A percentile compares a stretch with the other conserved stretches of the same genome.
Evolutionary conservation across 2,329 filamentous ascomycete species (phyloP).

Genomic region (Hortaea werneckii): DNA sequence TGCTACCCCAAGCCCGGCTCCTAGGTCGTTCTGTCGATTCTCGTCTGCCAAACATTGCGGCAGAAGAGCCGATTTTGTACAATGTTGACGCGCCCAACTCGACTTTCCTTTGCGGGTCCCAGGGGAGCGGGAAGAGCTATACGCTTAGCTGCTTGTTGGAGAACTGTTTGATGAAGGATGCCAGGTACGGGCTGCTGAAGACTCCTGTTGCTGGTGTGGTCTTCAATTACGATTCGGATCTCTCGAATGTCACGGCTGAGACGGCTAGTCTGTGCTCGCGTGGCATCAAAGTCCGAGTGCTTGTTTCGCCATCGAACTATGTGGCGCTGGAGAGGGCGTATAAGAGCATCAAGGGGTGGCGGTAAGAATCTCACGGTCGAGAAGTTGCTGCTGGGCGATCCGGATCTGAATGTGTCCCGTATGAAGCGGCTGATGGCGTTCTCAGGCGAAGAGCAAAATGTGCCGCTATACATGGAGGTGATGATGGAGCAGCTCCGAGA

Average conservation of each 20-base stretch:
- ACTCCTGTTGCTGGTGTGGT: constrained; percentile 45
- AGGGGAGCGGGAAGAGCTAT: constrained; percentile 53
- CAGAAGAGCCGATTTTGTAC: constrained; percentile 29
- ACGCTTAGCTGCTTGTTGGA: constrained; percentile 51
- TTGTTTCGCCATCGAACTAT: constrained; percentile 43
- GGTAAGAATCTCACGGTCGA: no score
- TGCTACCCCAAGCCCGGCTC: not conserved
- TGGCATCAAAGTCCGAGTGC: constrained; percentile 38
- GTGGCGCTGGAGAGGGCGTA: constrained; percentile 35
- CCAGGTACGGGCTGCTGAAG: constrained; percentile 27
- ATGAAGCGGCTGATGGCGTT: constrained; percentile 49
- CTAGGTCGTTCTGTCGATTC: no score
- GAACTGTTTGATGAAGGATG: constrained; percentile 42
- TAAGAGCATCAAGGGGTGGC: no score
- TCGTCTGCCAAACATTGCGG: not conserved
- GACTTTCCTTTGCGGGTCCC: constrained; percentile 52
- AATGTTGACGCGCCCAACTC: constrained; percentile 49
- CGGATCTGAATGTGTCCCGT: constrained; percentile 41
- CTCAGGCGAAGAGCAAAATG: constrained; percentile 26
- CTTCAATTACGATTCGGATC: not conserved
- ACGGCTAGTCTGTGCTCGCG: constrained; percentile 44
- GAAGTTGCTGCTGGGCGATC: constrained; percentile 24
- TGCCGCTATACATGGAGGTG: constrained; percentile 48
- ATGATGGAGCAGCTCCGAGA: constrained; percentile 47
- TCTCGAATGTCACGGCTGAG: constrained; percentile 42